Evolutionary conservation across 768 basidiomycete genomes (phyloP).

Genomic region (Panellus pusillus): DNA sequence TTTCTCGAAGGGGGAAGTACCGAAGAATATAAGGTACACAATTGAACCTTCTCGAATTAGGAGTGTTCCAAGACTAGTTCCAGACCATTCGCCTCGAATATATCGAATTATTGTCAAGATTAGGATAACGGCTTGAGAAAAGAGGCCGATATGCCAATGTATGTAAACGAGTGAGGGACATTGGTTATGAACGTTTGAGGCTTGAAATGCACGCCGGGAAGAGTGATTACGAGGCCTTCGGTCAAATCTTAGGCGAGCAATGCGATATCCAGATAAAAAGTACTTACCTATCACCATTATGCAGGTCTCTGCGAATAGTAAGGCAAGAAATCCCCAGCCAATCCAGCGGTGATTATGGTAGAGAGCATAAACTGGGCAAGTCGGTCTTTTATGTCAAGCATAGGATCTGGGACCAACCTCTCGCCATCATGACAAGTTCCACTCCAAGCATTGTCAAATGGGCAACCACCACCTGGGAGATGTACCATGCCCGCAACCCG

Average conservation of each 20-base stretch:
- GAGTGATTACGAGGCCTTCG: constrained; percentile 11
- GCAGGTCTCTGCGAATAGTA: constrained; percentile 9
- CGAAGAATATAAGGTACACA: constrained; percentile 12
- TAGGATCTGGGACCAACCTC: constrained; percentile 4
- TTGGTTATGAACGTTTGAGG: background rate
- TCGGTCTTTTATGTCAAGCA: background rate
- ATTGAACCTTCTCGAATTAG: constrained; percentile 15
- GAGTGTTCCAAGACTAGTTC: constrained; percentile 6
- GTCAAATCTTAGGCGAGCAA: background rate
- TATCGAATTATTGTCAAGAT: constrained; percentile 7
- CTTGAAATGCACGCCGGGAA: constrained; percentile 9
- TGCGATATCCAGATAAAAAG: background rate
- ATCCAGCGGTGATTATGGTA: constrained; percentile 13
- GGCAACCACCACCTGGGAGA: constrained; percentile 13
- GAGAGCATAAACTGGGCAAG: constrained; percentile 14
- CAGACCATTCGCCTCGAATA: constrained; percentile 12
- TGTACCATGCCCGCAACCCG: constrained; percentile 15
- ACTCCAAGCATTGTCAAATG: constrained; percentile 15
- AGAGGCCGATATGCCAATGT: constrained; percentile 11
- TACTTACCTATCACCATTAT: constrained; percentile 7
- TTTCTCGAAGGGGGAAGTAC: background rate
- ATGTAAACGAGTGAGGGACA: constrained; percentile 13
- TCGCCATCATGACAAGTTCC: constrained; percentile 20
- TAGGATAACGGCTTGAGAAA: constrained; percentile 15
- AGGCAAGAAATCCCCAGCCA: background rate